phyloP scores from a whole-genome alignment of 2,329 filamentous ascomycete genomes.

The Cladophialophora carrionii region DNA sequence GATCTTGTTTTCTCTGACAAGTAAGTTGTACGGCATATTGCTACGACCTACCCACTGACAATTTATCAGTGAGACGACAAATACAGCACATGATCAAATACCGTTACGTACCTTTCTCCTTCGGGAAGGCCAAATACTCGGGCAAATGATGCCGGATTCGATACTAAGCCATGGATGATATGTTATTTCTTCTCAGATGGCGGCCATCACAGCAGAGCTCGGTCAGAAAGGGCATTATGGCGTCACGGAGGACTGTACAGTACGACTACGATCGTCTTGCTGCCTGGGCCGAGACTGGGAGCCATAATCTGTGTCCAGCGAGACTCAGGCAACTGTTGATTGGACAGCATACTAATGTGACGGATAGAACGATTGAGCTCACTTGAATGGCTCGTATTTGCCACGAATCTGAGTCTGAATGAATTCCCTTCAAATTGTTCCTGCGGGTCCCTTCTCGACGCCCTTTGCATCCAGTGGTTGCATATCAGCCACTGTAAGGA shows the following conservation, averaged over 20 bases:
- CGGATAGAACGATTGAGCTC: not conserved
- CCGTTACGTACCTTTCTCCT: slow-evolving; percentile 91
- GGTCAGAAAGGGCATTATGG: slow-evolving; percentile 4
- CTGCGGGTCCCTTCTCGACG: not conserved
- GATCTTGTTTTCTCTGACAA: slow-evolving; percentile 92
- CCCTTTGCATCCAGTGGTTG: not conserved
- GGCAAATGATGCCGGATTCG: slow-evolving; percentile 24
- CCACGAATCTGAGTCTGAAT: not conserved
- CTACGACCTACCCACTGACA: slow-evolving; percentile 17
- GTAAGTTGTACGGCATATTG: slow-evolving; percentile 60
- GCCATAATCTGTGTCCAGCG: not conserved
- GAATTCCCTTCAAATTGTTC: not conserved
- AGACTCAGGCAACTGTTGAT: not conserved
- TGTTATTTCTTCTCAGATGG: slow-evolving; percentile 1
- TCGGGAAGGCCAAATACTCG: slow-evolving; percentile 82
- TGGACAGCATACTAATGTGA: slow-evolving; percentile 14
- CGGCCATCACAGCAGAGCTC: not conserved
- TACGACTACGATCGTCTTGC: not conserved
- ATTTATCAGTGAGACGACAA: slow-evolving; percentile 84
- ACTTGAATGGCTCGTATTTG: not conserved
- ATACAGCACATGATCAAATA: slow-evolving; percentile 99
- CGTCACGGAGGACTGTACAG: slow-evolving; percentile 19
- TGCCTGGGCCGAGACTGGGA: not conserved
- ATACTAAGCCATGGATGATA: not conserved
- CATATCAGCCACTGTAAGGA: not conserved